Evolutionary conservation across 1,284 basidiomycete species (phyloP), one percentile per base, ranked within the genome.

Genomic region (Limonomyces culmigenus): DNA sequence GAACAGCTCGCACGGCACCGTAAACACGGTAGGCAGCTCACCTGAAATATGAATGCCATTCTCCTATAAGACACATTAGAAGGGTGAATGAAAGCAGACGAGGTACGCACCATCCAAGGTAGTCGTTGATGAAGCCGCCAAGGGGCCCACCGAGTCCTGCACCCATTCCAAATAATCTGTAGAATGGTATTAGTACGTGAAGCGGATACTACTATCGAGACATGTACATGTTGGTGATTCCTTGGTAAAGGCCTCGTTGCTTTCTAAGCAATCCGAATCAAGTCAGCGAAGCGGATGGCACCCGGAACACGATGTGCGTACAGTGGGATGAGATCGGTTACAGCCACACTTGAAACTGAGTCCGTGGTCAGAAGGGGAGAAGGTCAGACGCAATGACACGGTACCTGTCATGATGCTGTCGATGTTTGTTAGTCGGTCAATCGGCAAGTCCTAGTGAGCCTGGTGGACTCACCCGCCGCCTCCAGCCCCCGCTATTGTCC

Each of bases 131-230:
- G 71, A 79, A 83, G 18, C 88, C 87, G 29, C 87, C 88, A 5
- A 92, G 45, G n/a, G 88, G 87, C 15, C 85, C 88, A 33, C 88
- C 88, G n/a, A 89, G 59, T 29, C 78, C 83, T 33, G 79, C 71
- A 43, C 80, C 81, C 40, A 83, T 54, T 36, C 81, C 83, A 49
- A 70, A 83, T 41, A 84, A 54, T 50, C 80, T 84, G 49, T 12
- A 35, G 5, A 41, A 34, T 41, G 42, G 29, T 19, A 34, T 45
- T 29, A 42, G 43, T 38, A 34, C 33, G 30, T 27, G 32, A 32
- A 13, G 6, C 11, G 23, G 43, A 23, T 19, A 41, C 27, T 21
- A 35, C 20, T 35, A 33, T 34, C 37, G 29, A 35, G 43, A 23
- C 46, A 56, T 63, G 50, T 60, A 77, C 81, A 91, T 74, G 51